Evolutionary conservation across 2,329 filamentous ascomycete species (phyloP).

Genomic region (Colletotrichum gigasporum): DNA sequence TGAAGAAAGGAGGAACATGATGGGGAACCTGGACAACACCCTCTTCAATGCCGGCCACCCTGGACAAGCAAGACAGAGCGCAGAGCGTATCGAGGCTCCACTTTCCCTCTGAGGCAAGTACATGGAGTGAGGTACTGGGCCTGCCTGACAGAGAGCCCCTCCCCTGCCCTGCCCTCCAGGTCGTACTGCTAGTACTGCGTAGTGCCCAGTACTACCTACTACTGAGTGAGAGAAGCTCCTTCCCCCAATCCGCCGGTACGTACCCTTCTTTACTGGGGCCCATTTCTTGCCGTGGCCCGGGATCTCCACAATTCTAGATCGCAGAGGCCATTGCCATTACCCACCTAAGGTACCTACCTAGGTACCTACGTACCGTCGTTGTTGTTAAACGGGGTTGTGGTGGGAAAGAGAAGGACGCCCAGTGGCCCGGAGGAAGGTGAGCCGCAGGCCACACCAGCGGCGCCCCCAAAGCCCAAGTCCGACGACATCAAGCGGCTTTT

Average conservation of each 20-base stretch:
- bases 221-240: too few species aligned
- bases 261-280: background rate
- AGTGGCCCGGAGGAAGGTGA: background rate
- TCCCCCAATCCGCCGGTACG: background rate
- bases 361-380: too few species aligned
- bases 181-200: background rate
- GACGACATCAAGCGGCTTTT: background rate
- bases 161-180: too few species aligned
- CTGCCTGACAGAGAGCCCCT: too few species aligned
- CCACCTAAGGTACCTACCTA: too few species aligned
- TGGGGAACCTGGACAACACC: background rate
- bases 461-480: background rate
- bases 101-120: slow-evolving; percentile 8
- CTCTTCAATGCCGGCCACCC: background rate
- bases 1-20: slow-evolving; percentile 8
- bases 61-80: too few species aligned
- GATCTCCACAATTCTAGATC: too few species aligned
- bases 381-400: too few species aligned
- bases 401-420: background rate
- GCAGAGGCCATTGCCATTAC: too few species aligned
- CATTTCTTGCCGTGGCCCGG: background rate
- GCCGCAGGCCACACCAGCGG: background rate
- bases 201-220: too few species aligned
- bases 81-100: background rate
- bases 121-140: background rate